Base-by-base conservation (phyloP, 345 rosid genomes). In the Melaleuca alternifolia region DNA sequence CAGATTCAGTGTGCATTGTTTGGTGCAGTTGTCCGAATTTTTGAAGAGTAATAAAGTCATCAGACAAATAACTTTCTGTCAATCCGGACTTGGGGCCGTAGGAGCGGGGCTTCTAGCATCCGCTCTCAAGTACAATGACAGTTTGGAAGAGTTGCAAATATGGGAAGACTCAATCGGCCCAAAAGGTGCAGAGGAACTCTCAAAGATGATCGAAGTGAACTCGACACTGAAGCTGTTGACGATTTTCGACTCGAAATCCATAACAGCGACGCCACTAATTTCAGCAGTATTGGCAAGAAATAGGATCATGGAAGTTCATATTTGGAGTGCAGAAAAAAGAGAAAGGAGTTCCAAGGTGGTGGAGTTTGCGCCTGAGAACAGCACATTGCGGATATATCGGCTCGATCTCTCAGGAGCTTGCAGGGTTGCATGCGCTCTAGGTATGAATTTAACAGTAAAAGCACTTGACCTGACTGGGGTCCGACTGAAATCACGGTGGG, bases 81-180 rank as follows among this genome's bases (percentile, higher is more conserved):
- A 93, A 85, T 95, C 95, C 6, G 86, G 89, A 7, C 88, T 96
- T 50, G 95, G 95, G 52, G 71, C 86, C 26, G 87, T 71, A 61
- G 98, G 99, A 84, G 97, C 98, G 87, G 87, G 92, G 28, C 83
- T 93, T 50, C 79, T 96, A 18, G 99, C 97, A 10, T 89, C 90
- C 20, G 97, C 98, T 84, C 94, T 96, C n/a, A 91, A 85, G 90
- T 89, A 87, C 83, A 97, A 96, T 89, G 95, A 91, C 71, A 89
- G 91, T 84, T 86, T 97, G 92, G 99, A 97, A 83, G 99, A 96
- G 91, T 71, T 95, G 89, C 99, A 97, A 91, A 94, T 97, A 89
- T 94, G 98, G 99, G 98, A 97, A 50, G 99, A 96, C 88, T 96
- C 98, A 5, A 95, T 96, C n/a, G 98, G 99, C 75, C 91, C 95